Base-by-base conservation (phyloP, 129 eudicot genomes). In the Kitagawia praeruptora region DNA sequence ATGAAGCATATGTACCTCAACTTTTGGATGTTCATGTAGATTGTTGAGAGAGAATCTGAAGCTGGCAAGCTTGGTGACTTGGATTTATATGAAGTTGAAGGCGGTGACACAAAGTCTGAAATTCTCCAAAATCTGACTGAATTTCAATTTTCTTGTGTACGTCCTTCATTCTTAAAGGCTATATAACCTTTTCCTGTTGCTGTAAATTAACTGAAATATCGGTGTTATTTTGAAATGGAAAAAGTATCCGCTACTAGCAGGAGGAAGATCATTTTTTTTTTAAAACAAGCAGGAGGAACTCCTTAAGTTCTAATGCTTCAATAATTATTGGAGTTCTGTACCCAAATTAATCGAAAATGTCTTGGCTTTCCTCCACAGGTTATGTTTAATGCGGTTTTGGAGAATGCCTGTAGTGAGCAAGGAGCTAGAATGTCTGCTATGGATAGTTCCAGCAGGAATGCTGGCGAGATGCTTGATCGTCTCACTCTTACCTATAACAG, bases 381-480 rank as follows among this genome's bases (percentile, higher is more conserved):
- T 19, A 80, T 95, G 95, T 95, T 89, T 85, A 95, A 95, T 79
- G 97, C 91, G 15, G 96, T 95, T 53, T 84, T 95, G 89, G 99
- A 95, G 89, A 95, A 95, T 79, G 97, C 99, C 49, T 92, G 97
- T 90, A 95, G 99, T 95, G 99, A 95, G 85, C 99, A 95, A 85
- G 99, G 97, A 54, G 99, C 99, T 58, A 86, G 99, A 79, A 95
- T 95, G 99, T 95, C 99, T 82, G 99, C 99, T 12, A 95, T 92
- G 97, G 99, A 95, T 81, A 95, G 99, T 77, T 92, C 99, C 73
- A 95, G 99, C 87, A 90, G 96, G 82, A 95, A 95, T 85, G 99
- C 99, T 79, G 99, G 99, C 51, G 99, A 95, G 31, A 90, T 95
- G 99, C 99, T 95, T 90, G 99, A 95, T 79, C 93, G 94, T 6